These are phyloP conservation scores for Ascoidea rubescens DNA, from an alignment of 805 yeast genomes.

Conservation along the genomic window DNA sequence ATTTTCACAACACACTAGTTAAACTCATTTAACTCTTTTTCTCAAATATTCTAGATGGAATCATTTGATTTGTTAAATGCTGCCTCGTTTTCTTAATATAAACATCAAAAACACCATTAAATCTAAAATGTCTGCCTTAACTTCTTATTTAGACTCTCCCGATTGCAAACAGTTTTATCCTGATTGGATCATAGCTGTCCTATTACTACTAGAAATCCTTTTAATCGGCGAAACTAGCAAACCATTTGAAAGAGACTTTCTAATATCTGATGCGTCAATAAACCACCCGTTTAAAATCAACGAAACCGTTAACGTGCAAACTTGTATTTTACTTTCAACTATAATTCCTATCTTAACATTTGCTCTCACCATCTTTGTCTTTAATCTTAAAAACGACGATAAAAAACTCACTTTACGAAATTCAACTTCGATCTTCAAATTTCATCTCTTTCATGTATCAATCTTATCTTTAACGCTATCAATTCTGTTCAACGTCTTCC, in stretches of 20 bases:
- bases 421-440: conserved; percentile 34
- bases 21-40: too few species aligned
- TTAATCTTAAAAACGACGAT: conserved; percentile 16
- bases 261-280: conserved; percentile 59
- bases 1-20: too few species aligned
- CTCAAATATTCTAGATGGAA: too few species aligned
- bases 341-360: conserved; percentile 35
- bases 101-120: not conserved
- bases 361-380: conserved; percentile 16
- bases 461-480: conserved; percentile 52
- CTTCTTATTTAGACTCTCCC: not conserved
- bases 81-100: not conserved
- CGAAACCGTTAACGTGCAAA: conserved; percentile 51
- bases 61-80: not conserved
- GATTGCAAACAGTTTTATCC: not conserved
- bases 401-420: conserved; percentile 13
- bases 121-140: not conserved
- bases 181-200: conserved; percentile 7
- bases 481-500: conserved; percentile 40
- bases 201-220: conserved; percentile 4
- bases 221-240: conserved; percentile 12
- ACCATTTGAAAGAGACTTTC: conserved; percentile 75
- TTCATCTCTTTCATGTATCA: conserved; percentile 48
- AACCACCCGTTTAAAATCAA: conserved; percentile 68
- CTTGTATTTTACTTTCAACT: conserved; percentile 39